phyloP scores from a whole-genome alignment of 2,329 filamentous ascomycete genomes.

The Sporothrix curviconia region DNA sequence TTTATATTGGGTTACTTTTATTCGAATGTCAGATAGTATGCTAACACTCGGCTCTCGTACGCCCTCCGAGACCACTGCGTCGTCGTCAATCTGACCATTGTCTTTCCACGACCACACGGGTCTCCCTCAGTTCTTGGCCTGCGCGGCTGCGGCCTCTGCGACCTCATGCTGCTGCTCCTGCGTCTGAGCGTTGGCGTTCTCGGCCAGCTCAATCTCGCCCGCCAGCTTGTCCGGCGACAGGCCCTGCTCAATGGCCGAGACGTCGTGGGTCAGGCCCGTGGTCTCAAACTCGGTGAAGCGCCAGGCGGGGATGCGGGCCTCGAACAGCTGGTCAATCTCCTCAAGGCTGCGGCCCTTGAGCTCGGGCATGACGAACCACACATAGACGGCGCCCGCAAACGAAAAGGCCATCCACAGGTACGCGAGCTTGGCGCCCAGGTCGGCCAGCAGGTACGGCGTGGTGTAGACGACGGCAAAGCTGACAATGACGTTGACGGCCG shows the following conservation, averaged over 20 bases:
- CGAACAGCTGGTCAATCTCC: conserved; percentile 7
- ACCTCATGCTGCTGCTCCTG: not conserved
- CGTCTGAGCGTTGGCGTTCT: not conserved
- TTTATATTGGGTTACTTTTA: too few relatives aligned
- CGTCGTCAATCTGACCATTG: too few relatives aligned
- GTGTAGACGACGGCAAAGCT: conserved; percentile 8
- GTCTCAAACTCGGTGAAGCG: not conserved
- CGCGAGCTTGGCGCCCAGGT: not conserved
- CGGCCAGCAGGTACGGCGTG: conserved; percentile 4
- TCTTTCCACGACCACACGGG: too few relatives aligned
- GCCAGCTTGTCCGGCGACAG: not conserved
- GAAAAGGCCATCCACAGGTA: conserved; percentile 9
- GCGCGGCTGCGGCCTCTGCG: too few relatives aligned
- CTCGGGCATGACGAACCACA: conserved; percentile 8
- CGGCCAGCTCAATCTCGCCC: not conserved
- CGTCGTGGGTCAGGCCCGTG: conserved; percentile 1
- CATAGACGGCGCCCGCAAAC: conserved; percentile 4
- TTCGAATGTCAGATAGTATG: too few relatives aligned
- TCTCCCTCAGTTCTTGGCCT: too few relatives aligned
- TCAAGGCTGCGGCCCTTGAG: conserved; percentile 6
- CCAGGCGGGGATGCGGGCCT: conserved; percentile 7
- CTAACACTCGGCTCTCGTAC: too few relatives aligned
- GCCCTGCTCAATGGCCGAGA: conserved; percentile 4
- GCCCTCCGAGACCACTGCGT: too few relatives aligned
- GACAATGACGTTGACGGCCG: conserved; percentile 6